Conservation (phyloP, 371 early-diverging fungal species). For the Nosema muscidifuracis region DNA sequence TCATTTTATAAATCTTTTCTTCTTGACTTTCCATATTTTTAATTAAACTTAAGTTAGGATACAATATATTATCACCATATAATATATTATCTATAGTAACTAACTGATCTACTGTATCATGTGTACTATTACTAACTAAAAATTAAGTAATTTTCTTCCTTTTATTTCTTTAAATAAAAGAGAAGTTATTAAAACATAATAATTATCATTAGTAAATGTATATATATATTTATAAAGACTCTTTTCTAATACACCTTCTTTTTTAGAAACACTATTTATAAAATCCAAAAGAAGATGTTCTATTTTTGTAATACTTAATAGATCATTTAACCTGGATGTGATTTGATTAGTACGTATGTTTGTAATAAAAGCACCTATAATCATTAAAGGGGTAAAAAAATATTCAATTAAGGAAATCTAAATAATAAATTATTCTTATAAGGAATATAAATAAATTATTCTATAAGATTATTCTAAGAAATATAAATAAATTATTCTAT, state of each 20-base stretch:
- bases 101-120: constrained; percentile 38
- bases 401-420: too few species aligned
- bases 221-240: constrained; percentile 45
- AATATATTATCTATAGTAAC: constrained; percentile 41
- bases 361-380: constrained; percentile 41
- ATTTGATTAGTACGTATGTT: constrained; percentile 17
- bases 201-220: not conserved
- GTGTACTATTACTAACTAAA: constrained; percentile 7
- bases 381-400: constrained; percentile 28
- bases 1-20: constrained; percentile 57
- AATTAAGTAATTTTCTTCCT: constrained; percentile 17
- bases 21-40: constrained; percentile 58
- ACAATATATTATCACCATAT: constrained; percentile 10
- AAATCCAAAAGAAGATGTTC: constrained; percentile 40
- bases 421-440: too few species aligned
- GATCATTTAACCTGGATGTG: constrained; percentile 17
- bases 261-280: not conserved
- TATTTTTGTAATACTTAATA: constrained; percentile 30
- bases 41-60: constrained; percentile 19
- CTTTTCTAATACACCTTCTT: constrained; percentile 26
- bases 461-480: too few species aligned
- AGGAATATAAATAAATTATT: too few species aligned
- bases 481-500: too few species aligned
- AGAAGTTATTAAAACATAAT: constrained; percentile 22
- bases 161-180: constrained; percentile 6